Base-by-base conservation (phyloP, 2,329 filamentous ascomycete species). In the Byssoonygena ceratinophila region DNA sequence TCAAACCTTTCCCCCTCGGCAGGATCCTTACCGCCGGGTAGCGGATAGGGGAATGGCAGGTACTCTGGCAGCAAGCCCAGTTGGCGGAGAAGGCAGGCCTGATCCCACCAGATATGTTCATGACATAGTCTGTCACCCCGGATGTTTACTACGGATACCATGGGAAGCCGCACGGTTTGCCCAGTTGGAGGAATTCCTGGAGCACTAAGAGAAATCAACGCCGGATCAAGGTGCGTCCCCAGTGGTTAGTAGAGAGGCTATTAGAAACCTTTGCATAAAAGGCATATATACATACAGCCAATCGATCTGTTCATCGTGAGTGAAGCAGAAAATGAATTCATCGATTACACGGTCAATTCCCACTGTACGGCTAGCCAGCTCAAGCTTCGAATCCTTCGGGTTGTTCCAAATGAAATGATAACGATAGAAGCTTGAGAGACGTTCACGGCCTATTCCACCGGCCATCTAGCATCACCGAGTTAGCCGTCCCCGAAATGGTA, bases 331-430 rank as follows among this genome's bases (percentile, higher is more conserved):
- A 57, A 76, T 73, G 12, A 82, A 67, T 59, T 82, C 80, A 59
- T 82, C 80, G 11, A 81, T 78, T 6, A 82, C 69, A 16, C 77
- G 73, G 58, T 81, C 78, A 0, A 71, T 68, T 9, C 79, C 79
- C 3, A 78, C 70, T 0, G 80, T 82, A 8, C 80, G 74, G 1
- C 74, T 78, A 5, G 82, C 63, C 1, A 82, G 70, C 7, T 87
- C 81, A 1, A 90, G 70, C 3, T 72, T 70, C 0, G 82, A 81
- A 57, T 88, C 84, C 0, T 72, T 73, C 0, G 85, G 79, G 57
- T 90, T 91, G 54, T 74, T 80, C 63, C 83, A 85, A 59, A 90
- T 82, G 68, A 91, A 90, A 61, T 88, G 79, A 56, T 87, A 63
- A 0, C 75, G 74, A 66, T 90, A 90, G 61, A 90, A 91, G 4